Conservation (phyloP, 1,284 basidiomycete genomes). For the Leccinum huronense region DNA sequence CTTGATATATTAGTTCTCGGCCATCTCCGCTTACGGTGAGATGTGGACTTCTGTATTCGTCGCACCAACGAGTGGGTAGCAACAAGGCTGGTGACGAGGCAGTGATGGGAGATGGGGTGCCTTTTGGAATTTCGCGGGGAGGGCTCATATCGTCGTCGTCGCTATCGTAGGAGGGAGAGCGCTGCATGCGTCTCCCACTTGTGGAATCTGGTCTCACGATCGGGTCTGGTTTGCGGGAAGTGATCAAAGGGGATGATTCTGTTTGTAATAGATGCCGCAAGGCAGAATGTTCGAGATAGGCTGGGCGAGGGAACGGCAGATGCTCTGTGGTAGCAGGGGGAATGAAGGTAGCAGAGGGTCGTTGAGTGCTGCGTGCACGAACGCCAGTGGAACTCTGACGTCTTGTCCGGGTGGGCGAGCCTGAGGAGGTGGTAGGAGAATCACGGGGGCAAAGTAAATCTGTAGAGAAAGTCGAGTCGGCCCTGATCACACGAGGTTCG, state of each 20-base stretch:
- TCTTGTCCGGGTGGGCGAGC: slow-evolving; percentile 45
- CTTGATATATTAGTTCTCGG: slow-evolving; percentile 66
- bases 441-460: slow-evolving; percentile 38
- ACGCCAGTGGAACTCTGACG: slow-evolving; percentile 42
- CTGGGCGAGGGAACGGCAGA: slow-evolving; percentile 57
- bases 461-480: slow-evolving; percentile 39
- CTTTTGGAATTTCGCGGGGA: slow-evolving; percentile 37
- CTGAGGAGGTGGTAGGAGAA: slow-evolving; percentile 32
- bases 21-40: slow-evolving; percentile 68
- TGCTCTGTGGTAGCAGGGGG: slow-evolving; percentile 20
- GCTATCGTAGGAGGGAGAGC: slow-evolving; percentile 47
- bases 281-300: slow-evolving; percentile 73
- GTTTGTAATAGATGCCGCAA: slow-evolving; percentile 66
- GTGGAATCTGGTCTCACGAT: slow-evolving; percentile 21
- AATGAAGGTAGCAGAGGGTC: slow-evolving; percentile 24
- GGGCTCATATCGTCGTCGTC: slow-evolving; percentile 64
- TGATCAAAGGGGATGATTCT: slow-evolving; percentile 47
- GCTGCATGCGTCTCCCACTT: slow-evolving; percentile 24
- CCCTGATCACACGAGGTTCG: slow-evolving; percentile 67
- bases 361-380: slow-evolving; percentile 36
- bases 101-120: slow-evolving; percentile 29
- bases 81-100: slow-evolving; percentile 45
- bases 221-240: slow-evolving; percentile 41
- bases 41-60: slow-evolving; percentile 56
- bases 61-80: slow-evolving; percentile 79